These are phyloP conservation scores for Pseudozyma thailandica DNA, from an alignment of 1,284 basidiomycete genomes.

Conservation along the genomic window DNA sequence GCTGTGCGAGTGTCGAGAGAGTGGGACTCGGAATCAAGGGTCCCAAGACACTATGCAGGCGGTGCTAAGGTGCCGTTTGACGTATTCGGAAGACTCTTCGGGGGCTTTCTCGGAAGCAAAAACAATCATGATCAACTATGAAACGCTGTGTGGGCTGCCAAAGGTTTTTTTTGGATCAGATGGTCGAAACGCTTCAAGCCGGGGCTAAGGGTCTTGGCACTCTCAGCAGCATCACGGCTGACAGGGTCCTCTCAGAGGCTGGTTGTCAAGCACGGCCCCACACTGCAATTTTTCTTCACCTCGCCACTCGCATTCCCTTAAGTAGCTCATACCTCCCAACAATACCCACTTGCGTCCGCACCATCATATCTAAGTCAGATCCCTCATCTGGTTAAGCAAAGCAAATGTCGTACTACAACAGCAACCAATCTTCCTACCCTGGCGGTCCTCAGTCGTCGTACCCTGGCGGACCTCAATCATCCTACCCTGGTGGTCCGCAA, in stretches of 20 bases:
- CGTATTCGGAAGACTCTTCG: background rate
- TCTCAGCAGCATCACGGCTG: too few relatives aligned
- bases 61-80: background rate
- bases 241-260: background rate
- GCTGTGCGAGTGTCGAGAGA: too few relatives aligned
- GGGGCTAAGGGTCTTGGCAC: too few relatives aligned
- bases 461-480: constrained; percentile 25
- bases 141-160: too few relatives aligned
- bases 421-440: constrained; percentile 26
- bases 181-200: too few relatives aligned
- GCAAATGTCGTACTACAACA: constrained; percentile 32
- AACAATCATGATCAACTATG: too few relatives aligned
- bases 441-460: constrained; percentile 34
- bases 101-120: background rate
- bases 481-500: constrained; percentile 30
- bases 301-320: background rate
- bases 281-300: background rate
- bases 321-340: background rate
- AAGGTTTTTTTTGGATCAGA: too few relatives aligned
- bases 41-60: too few relatives aligned
- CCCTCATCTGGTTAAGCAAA: background rate
- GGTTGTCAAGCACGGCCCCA: background rate
- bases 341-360: background rate
- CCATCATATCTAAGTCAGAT: too few relatives aligned
- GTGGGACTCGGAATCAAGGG: too few relatives aligned